Percentiles rank a stretch among this genome's conserved stretches.
These are phyloP conservation scores for Aspergillus bertholletiae DNA, from an alignment of 495 filamentous ascomycete species.

Conservation along the genomic window DNA sequence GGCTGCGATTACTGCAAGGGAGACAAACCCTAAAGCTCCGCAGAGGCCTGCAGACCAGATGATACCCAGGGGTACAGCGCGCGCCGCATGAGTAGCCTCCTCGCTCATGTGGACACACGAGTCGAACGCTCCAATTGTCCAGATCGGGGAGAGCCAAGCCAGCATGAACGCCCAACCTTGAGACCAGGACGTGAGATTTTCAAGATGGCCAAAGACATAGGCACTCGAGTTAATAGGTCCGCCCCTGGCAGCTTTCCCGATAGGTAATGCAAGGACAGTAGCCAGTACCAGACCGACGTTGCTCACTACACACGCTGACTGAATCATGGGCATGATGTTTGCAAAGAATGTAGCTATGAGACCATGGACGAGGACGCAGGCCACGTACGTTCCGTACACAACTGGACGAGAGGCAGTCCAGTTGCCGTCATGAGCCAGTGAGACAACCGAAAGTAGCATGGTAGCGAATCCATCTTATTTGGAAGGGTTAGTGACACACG, in stretches of 20 bases:
- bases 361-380: slow-evolving; percentile 55
- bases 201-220: slow-evolving; percentile 36
- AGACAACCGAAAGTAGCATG: slow-evolving; percentile 54
- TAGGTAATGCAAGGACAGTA: slow-evolving; percentile 62
- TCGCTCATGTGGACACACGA: slow-evolving; percentile 57
- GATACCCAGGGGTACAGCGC: slow-evolving; percentile 59
- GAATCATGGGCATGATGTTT: slow-evolving; percentile 64
- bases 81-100: slow-evolving; percentile 57
- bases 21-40: slow-evolving; percentile 53
- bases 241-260: slow-evolving; percentile 43
- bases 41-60: slow-evolving; percentile 39
- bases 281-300: slow-evolving; percentile 64
- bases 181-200: slow-evolving; percentile 57
- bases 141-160: slow-evolving; percentile 57
- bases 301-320: slow-evolving; percentile 57
- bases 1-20: slow-evolving; percentile 42
- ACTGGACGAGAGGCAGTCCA: slow-evolving; percentile 57
- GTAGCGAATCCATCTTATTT: slow-evolving; percentile 42
- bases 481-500: slow-evolving; percentile 1
- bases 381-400: slow-evolving; percentile 62
- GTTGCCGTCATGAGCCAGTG: slow-evolving; percentile 59
- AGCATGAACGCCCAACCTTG: slow-evolving; percentile 59
- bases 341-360: slow-evolving; percentile 50
- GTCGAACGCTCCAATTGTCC: slow-evolving; percentile 56
- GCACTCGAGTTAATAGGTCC: slow-evolving; percentile 32